Base-by-base conservation (phyloP, 2,329 filamentous ascomycete species). In the Aureobasidium namibiae region DNA sequence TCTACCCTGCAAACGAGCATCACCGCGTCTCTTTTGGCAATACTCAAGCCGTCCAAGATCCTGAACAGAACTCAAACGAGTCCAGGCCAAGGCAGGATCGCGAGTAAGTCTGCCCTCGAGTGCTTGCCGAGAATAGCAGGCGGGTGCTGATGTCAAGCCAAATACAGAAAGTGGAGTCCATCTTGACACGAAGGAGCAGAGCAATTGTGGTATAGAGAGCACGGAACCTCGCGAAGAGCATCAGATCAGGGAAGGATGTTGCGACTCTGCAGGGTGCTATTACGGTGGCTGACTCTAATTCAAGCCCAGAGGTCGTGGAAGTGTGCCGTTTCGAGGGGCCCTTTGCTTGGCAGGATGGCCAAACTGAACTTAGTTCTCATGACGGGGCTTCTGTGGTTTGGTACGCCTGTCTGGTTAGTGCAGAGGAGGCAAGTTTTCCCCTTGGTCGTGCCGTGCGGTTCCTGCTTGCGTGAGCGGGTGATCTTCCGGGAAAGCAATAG, bases 1-100 rank as follows among this genome's bases (percentile, higher is more conserved):
- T 18, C n/a, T 34, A 44, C 39, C 29, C n/a, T 45, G 39, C 52
- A 45, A 44, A 45, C 18, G 39, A 56, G 52, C 52, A 56, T 56
- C 39, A 44, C 50, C 18, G 9, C 13, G n/a, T 24, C 26, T 24
- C 39, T 1, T 7, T 8, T 39, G 39, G 52, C 39, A 34, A 34
- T 7, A 56, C 29, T 24, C 39, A 29, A 56, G 24, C 38, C 52
- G 38, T 44, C 50, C 50, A 53, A 31, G 24, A 53, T 33, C 23
- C 23, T 42, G 26, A 42, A 36, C 26, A 54, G 36, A 54, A 44
- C 11, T n/a, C 38, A 39, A 33, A 44, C 29, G 26, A 56, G 14
- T 44, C 52, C 39, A 52, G 29, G 52, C 52, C 52, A 56, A 56
- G 52, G 29, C 29, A 56, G 14, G 39, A 56, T 56, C 29, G 39